Conservation (phyloP, 805 yeast genomes). For the Suhomyces sp. region DNA sequence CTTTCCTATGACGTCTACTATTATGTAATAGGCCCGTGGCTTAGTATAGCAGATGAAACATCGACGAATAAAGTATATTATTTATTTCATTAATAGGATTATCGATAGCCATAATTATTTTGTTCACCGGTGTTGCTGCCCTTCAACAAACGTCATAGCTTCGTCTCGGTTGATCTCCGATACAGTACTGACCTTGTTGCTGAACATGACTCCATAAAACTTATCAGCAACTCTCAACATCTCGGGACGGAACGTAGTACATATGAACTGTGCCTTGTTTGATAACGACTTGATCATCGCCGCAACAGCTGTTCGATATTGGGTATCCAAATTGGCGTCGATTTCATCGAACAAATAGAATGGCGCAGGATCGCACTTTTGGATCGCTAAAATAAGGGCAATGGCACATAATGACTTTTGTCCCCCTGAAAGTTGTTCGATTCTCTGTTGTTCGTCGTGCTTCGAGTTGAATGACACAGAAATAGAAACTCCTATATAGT, state of each 20-base stretch:
- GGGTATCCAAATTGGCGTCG: conserved; percentile 93
- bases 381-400: conserved; percentile 90
- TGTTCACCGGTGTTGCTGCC: conserved; percentile 40
- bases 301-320: conserved; percentile 87
- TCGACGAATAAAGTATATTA: no score
- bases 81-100: no score
- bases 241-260: conserved; percentile 95
- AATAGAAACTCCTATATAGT: conserved; percentile 79
- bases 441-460: conserved; percentile 78
- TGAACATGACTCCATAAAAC: conserved; percentile 84
- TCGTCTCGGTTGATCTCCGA: conserved; percentile 66
- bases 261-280: conserved; percentile 78
- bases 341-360: conserved; percentile 95
- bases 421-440: conserved; percentile 94
- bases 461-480: conserved; percentile 87
- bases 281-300: conserved; percentile 66
- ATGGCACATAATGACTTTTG: conserved; percentile 97
- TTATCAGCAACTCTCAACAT: conserved; percentile 84
- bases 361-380: conserved; percentile 95
- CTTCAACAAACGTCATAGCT: conserved; percentile 83
- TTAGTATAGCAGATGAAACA: no score
- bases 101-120: no score
- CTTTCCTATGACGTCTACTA: no score
- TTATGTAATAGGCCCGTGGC: no score
- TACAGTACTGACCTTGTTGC: conserved; percentile 77